Evolutionary conservation across 1,284 basidiomycete genomes (phyloP), one percentile per base, ranked within the genome.

Genomic region (Heterobasidion parviporum): DNA sequence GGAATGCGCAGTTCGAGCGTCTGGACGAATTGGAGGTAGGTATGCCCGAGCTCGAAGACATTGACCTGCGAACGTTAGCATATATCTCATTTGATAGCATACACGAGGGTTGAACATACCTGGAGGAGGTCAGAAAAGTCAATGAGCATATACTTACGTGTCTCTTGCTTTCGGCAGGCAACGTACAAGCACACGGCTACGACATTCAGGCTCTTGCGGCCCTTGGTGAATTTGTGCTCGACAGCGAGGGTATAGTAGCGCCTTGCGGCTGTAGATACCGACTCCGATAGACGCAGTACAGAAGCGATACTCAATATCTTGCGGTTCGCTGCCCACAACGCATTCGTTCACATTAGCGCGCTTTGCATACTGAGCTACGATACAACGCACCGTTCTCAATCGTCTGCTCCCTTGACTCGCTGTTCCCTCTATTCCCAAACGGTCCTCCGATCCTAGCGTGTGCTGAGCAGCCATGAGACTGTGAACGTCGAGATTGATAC

Each of bases 151-250:
- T 96, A 93, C 58, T 86, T 89, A 44, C 88, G 76, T 0, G 89
- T 92, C 70, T 96, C 92, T 64, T 91, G 92, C 70, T 94, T 87
- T 56, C 97, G 75, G 67, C 94, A 97, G 7, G 94, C 93, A 52
- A 98, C 85, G 68, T 99, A 99, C 52, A 98, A 79, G 69, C 97
- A 99, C 50, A 94, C 89, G 0, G 95, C 96, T 33, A 96, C 87
- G 56, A 98, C 93, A 64, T 98, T 95, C 67, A 94, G 80, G 62
- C 90, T 91, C 65, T 90, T 88, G 38, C 97, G 82, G 2, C 97
- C 97, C 68, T 93, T 92, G 10, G 92, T 94, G 68, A 97, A 97
- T 64, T 89, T 91, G 73, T 94, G 91, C 64, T 95, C 90, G 46
- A 99, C 87, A 1, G 94, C 95, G 33, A 99, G 87, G 8, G 89